Conservation (phyloP, 2,329 filamentous ascomycete genomes). For the Penicillium sp. region DNA sequence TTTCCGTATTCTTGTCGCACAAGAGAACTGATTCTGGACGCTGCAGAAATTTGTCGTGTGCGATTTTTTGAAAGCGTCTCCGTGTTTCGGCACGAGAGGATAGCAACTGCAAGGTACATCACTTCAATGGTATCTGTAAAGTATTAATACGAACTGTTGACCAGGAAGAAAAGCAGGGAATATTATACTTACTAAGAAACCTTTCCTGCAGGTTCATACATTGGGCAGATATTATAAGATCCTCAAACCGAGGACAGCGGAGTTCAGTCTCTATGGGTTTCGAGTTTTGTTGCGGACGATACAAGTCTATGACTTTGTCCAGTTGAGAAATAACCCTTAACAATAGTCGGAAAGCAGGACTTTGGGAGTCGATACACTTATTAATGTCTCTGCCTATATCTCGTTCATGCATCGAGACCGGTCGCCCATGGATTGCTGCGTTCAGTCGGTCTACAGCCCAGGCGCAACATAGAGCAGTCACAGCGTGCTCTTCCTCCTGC, state of each 20-base stretch:
- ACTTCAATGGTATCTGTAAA: constrained; percentile 54
- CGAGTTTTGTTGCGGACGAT: constrained; percentile 46
- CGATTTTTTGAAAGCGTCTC: constrained; percentile 46
- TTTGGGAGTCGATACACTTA: constrained; percentile 48
- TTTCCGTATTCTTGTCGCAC: constrained; percentile 51
- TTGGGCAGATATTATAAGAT: constrained; percentile 20
- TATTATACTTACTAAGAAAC: constrained; percentile 14
- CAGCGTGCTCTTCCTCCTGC: neutral
- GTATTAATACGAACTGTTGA: neutral
- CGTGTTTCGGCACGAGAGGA: constrained; percentile 54
- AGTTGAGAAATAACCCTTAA: constrained; percentile 54
- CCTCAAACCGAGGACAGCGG: constrained; percentile 25
- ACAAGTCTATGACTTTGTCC: constrained; percentile 58
- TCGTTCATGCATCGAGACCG: constrained; percentile 57
- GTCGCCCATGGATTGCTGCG: constrained; percentile 57
- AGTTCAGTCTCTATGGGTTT: constrained; percentile 25
- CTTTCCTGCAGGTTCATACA: constrained; percentile 22
- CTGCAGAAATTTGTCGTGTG: constrained; percentile 55
- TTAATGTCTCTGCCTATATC: constrained; percentile 56
- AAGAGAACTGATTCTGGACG: constrained; percentile 56
- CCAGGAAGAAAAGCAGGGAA: too few species aligned
- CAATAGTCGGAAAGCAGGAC: constrained; percentile 56
- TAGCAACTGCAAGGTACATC: constrained; percentile 62
- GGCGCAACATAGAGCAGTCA: constrained; percentile 48
- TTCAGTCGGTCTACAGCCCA: constrained; percentile 61